These are phyloP conservation scores for Calycina marina DNA, from an alignment of 2,329 filamentous ascomycete genomes.

Conservation along the genomic window DNA sequence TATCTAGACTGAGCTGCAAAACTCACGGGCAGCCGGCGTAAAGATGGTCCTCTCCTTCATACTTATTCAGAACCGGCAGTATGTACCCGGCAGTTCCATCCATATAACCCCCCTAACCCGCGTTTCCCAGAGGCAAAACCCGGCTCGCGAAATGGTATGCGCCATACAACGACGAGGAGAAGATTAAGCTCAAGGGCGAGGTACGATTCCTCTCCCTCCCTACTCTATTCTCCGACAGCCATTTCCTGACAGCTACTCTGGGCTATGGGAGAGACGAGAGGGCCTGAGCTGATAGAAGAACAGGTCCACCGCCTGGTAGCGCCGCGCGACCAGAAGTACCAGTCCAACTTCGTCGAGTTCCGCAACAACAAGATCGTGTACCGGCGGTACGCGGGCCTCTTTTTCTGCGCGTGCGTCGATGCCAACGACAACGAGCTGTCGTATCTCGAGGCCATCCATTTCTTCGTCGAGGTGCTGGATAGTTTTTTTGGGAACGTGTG, in stretches of 20 bases:
- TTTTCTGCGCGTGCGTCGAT: slow-evolving; percentile 98
- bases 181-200: slow-evolving; percentile 98
- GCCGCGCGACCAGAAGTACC: slow-evolving; percentile 96
- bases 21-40: no score
- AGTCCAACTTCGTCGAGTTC: slow-evolving; percentile 98
- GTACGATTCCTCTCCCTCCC: slow-evolving; percentile 28
- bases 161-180: slow-evolving; percentile 96
- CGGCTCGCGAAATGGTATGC: slow-evolving; percentile 98
- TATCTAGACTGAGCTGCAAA: no score
- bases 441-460: slow-evolving; percentile 94
- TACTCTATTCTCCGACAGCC: no score
- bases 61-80: slow-evolving; percentile 83
- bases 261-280: no score
- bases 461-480: slow-evolving; percentile 98
- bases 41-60: slow-evolving; percentile 64
- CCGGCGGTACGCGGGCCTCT: slow-evolving; percentile 89
- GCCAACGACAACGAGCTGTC: slow-evolving; percentile 98
- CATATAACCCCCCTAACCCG: background rate
- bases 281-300: no score
- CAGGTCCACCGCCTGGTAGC: slow-evolving; percentile 94
- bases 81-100: slow-evolving; percentile 15
- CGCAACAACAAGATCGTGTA: slow-evolving; percentile 95
- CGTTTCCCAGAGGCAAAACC: slow-evolving; percentile 69
- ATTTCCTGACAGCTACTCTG: background rate
- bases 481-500: slow-evolving; percentile 98